Evolutionary conservation across 208 protist species (phyloP).

Genomic region (Acanthamoeba lenticulata): DNA sequence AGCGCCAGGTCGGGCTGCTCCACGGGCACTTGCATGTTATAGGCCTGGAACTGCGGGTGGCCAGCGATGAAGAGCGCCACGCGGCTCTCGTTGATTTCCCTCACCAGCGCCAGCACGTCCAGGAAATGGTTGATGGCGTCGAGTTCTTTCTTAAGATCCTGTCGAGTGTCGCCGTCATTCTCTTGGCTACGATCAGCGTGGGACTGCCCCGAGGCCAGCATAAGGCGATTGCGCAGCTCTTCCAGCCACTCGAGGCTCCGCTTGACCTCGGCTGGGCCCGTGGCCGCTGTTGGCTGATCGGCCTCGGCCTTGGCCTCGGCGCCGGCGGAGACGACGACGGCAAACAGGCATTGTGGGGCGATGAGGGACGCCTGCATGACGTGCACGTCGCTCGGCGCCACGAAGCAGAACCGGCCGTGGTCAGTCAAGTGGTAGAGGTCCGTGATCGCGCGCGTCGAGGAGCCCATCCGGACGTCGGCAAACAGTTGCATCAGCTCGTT

Average conservation of each 20-base stretch:
- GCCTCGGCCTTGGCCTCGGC: neutral
- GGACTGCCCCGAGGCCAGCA: conserved; percentile 50
- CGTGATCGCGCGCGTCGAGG: conserved; percentile 27
- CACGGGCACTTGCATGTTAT: neutral
- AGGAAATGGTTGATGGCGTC: neutral
- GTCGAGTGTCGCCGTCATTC: too few species aligned
- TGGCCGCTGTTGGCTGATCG: too few species aligned
- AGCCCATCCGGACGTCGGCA: neutral
- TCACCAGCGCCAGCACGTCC: neutral
- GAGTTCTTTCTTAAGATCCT: too few species aligned
- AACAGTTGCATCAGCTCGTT: neutral
- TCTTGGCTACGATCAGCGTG: conserved; percentile 5
- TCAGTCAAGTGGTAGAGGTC: conserved; percentile 51
- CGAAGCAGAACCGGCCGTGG: conserved; percentile 26
- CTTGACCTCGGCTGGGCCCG: neutral
- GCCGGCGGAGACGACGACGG: neutral
- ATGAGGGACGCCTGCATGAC: neutral
- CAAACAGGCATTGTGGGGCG: conserved; percentile 19
- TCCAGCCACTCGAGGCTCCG: conserved; percentile 47
- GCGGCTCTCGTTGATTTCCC: conserved; percentile 24
- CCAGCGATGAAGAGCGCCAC: conserved; percentile 16
- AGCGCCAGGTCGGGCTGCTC: neutral
- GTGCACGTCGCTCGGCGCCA: neutral
- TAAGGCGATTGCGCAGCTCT: conserved; percentile 52
- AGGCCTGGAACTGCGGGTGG: conserved; percentile 50